phyloP scores from a whole-genome alignment of 192 early-diverging fungal genomes.

The Thamnidium elegans region DNA sequence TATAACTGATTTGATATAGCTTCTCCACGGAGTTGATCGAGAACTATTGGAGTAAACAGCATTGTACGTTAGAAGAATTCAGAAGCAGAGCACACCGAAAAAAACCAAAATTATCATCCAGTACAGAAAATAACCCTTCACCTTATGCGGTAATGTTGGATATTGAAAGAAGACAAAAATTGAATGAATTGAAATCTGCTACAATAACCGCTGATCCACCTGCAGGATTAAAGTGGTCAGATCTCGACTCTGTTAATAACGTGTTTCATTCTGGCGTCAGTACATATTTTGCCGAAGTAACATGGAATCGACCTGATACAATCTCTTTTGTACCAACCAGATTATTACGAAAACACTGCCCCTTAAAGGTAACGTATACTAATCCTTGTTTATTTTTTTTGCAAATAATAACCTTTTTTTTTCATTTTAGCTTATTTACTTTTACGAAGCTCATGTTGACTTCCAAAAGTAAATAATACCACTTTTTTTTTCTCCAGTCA shows the following conservation, averaged over 20 bases:
- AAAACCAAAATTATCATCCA: not conserved
- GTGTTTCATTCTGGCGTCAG: not conserved
- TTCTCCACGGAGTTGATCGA: not conserved
- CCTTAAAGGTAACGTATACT: not conserved
- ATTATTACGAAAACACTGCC: not conserved
- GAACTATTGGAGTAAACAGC: not conserved
- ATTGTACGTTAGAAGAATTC: not conserved
- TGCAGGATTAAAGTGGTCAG: not conserved
- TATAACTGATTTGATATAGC: not conserved
- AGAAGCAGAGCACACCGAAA: not conserved
- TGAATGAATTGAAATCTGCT: not conserved
- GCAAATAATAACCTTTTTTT: not conserved
- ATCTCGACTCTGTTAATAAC: not conserved
- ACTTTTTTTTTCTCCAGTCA: no score
- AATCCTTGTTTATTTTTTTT: no score
- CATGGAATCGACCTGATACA: not conserved
- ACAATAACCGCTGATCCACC: not conserved
- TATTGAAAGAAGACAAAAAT: not conserved
- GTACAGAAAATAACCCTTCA: no score
- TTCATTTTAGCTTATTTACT: not conserved
- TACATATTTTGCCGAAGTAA: constrained; percentile 1
- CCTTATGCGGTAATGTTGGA: not conserved
- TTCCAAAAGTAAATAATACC: no score
- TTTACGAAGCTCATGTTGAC: no score
- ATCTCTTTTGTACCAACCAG: not conserved